Conservation (phyloP, 257 asterid species). For the Paulownia fortunei region DNA sequence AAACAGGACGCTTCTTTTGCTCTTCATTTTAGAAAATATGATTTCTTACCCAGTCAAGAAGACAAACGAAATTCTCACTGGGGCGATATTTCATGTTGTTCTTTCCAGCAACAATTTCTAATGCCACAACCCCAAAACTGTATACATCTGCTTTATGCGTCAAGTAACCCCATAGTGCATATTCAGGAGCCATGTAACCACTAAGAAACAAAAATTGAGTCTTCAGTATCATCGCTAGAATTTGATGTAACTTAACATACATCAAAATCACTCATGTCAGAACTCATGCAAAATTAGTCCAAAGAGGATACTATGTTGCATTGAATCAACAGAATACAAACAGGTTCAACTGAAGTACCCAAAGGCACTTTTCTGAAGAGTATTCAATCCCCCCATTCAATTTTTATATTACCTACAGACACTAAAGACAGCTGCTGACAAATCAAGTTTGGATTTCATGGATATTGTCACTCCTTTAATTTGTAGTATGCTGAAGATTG, state of each 20-base stretch:
- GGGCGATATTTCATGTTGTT: constrained; percentile 62
- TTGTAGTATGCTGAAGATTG: background rate
- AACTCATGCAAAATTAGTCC: background rate
- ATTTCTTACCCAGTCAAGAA: constrained; percentile 74
- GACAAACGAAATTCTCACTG: constrained; percentile 57
- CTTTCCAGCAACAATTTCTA: constrained; percentile 67
- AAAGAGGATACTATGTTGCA: background rate
- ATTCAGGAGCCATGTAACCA: constrained; percentile 83
- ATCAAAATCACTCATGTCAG: background rate
- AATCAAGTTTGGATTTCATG: background rate
- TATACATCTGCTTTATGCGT: constrained; percentile 74
- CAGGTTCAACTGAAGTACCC: too few species aligned
- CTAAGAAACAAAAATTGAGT: constrained; percentile 29
- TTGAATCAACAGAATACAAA: too few species aligned
- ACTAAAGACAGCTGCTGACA: too few species aligned
- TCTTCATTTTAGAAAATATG: background rate
- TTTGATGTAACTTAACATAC: too few species aligned
- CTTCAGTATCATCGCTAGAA: background rate
- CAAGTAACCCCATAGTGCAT: constrained; percentile 75
- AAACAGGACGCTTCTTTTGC: too few species aligned
- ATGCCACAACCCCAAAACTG: constrained; percentile 69
- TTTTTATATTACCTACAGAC: too few species aligned
- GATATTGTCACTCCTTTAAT: background rate
- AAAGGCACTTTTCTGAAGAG: too few species aligned
- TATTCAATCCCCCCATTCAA: too few species aligned